Conservation (phyloP, 1,284 basidiomycete species). For the Ganoderma resinaceum region DNA sequence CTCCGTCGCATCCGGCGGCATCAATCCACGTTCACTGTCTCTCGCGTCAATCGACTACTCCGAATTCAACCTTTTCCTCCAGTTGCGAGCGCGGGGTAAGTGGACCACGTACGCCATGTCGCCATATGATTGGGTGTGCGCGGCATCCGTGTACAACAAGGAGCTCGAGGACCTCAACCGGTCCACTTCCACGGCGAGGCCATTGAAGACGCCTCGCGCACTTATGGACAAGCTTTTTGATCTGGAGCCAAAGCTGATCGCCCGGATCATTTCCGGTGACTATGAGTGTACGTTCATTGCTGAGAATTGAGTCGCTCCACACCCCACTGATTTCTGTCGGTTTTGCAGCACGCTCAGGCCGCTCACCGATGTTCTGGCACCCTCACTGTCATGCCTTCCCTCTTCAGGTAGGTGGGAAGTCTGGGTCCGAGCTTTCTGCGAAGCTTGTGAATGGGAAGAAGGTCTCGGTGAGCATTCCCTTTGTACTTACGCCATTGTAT, state of each 20-base stretch:
- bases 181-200: background rate
- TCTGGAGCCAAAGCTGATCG: conserved; percentile 8
- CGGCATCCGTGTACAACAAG: conserved; percentile 15
- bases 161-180: conserved; percentile 6
- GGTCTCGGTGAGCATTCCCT: background rate
- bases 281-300: conserved; percentile 5
- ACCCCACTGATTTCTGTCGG: background rate
- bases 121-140: conserved; percentile 20
- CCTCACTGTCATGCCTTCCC: background rate
- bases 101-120: conserved; percentile 27
- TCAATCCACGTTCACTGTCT: conserved; percentile 8
- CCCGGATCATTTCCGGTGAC: background rate
- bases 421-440: background rate
- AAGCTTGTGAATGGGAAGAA: background rate
- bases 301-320: background rate
- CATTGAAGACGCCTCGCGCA: conserved; percentile 13
- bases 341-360: background rate
- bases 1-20: conserved; percentile 13
- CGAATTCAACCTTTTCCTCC: conserved; percentile 28
- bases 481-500: background rate
- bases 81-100: conserved; percentile 13
- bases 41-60: background rate
- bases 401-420: background rate
- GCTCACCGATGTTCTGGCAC: background rate
- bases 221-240: conserved; percentile 22